phyloP scores from a whole-genome alignment of 2,329 filamentous ascomycete genomes.

The Dichotomopilus funicola region DNA sequence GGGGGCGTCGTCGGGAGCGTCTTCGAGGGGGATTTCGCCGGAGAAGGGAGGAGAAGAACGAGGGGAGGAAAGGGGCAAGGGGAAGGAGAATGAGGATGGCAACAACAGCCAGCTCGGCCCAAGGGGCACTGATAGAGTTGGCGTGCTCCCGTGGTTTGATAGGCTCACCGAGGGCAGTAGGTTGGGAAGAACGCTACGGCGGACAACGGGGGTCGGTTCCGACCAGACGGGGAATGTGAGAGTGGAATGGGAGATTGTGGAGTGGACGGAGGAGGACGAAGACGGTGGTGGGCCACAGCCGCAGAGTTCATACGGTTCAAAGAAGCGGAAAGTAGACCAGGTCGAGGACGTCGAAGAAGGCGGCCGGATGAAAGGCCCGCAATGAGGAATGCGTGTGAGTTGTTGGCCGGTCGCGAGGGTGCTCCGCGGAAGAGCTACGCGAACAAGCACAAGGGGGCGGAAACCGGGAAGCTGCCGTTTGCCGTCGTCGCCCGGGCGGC shows the following conservation, averaged over 20 bases:
- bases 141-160: conserved; percentile 80
- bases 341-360: conserved; percentile 27
- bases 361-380: conserved; percentile 16
- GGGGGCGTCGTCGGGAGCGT: too few species aligned
- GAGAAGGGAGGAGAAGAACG: conserved; percentile 29
- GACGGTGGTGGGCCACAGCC: conserved; percentile 22
- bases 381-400: not conserved
- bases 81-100: not conserved
- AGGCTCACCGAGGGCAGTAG: conserved; percentile 69
- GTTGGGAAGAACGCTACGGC: conserved; percentile 59
- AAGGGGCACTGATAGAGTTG: conserved; percentile 44
- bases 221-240: conserved; percentile 51
- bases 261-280: conserved; percentile 53
- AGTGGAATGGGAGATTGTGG: conserved; percentile 79
- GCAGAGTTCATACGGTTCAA: conserved; percentile 19
- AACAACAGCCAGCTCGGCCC: not conserved
- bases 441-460: too few species aligned
- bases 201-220: conserved; percentile 48
- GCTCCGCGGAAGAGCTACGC: too few species aligned
- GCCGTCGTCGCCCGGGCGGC: too few species aligned
- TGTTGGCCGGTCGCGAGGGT: not conserved
- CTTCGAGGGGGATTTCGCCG: conserved; percentile 31
- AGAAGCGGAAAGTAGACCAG: conserved; percentile 47
- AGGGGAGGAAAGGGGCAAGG: not conserved
- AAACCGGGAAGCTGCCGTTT: too few species aligned